Conservation (phyloP, 306 rosid genomes). For the Lathyrus tuberosus region DNA sequence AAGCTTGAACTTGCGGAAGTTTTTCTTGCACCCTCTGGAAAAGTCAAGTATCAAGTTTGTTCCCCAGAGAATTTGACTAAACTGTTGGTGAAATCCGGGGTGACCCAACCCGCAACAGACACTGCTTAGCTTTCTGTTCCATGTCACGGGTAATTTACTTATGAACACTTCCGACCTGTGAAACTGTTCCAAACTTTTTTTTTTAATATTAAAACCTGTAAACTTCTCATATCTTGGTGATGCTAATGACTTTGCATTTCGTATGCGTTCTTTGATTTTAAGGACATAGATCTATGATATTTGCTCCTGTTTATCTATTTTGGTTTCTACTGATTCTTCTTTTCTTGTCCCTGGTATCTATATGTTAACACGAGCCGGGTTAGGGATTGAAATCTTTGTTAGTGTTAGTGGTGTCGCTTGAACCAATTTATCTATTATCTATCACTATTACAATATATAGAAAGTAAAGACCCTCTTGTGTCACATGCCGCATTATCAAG, state of each 20-base stretch:
- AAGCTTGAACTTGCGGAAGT: constrained; percentile 61
- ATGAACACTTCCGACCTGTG: too few relatives aligned
- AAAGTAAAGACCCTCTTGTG: neutral
- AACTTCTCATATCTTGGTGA: constrained; percentile 22
- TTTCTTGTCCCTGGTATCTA: constrained; percentile 9
- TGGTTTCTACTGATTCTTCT: neutral
- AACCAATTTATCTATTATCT: constrained; percentile 12
- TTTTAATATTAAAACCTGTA: constrained; percentile 18
- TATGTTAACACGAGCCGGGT: neutral
- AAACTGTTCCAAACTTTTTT: neutral
- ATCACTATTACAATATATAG: neutral
- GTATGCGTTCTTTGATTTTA: constrained; percentile 4
- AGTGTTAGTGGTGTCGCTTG: neutral
- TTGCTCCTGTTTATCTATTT: neutral
- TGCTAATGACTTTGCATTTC: constrained; percentile 35
- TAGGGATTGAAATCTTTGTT: neutral
- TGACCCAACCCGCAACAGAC: constrained; percentile 54
- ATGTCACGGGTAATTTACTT: constrained; percentile 30
- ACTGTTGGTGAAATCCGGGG: constrained; percentile 53
- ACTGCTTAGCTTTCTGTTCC: constrained; percentile 44
- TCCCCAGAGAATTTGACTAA: constrained; percentile 51
- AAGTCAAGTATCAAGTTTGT: constrained; percentile 58
- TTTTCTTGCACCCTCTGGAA: constrained; percentile 51
- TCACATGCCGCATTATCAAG: neutral
- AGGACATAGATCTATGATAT: constrained; percentile 25